These are phyloP conservation scores for Fusarium sp. DNA, from an alignment of 2,329 filamentous ascomycete genomes.

Conservation along the genomic window DNA sequence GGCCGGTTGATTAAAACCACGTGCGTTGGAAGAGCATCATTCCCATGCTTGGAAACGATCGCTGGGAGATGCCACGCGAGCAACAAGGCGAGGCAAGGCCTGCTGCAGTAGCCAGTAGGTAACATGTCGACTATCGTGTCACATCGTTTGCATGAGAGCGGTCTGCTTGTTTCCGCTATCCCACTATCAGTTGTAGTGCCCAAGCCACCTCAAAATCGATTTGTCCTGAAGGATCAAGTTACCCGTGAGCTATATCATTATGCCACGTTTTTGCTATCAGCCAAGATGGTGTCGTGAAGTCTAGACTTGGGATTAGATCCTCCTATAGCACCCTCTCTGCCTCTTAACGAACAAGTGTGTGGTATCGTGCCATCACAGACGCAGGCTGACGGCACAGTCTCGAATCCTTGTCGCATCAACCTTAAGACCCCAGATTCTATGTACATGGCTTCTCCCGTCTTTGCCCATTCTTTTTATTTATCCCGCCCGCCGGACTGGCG, in stretches of 20 bases:
- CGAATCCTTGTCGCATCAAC: conserved; percentile 15
- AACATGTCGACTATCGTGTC: conserved; percentile 12
- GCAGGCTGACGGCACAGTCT: conserved; percentile 18
- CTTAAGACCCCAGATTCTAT: conserved; percentile 4
- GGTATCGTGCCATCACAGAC: conserved; percentile 24
- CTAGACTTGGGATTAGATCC: conserved; percentile 8
- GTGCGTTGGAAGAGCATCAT: conserved; percentile 20
- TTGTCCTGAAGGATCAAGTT: neutral
- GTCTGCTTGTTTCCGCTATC: neutral
- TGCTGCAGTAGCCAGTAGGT: neutral
- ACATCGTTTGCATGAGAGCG: conserved; percentile 11
- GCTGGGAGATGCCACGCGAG: conserved; percentile 24
- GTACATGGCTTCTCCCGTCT: neutral
- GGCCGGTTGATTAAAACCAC: conserved; percentile 9
- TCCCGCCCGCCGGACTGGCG: neutral
- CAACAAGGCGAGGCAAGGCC: conserved; percentile 4
- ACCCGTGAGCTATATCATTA: neutral
- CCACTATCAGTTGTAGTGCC: neutral
- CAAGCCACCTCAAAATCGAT: neutral
- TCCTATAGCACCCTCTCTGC: neutral
- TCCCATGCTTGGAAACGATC: conserved; percentile 6
- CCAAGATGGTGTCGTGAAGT: neutral
- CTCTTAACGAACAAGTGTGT: neutral
- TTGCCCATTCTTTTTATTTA: neutral
- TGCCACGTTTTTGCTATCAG: conserved; percentile 20